These are phyloP conservation scores for Fusarium sp. DNA, from an alignment of 2,329 filamentous ascomycete genomes.

Conservation along the genomic window DNA sequence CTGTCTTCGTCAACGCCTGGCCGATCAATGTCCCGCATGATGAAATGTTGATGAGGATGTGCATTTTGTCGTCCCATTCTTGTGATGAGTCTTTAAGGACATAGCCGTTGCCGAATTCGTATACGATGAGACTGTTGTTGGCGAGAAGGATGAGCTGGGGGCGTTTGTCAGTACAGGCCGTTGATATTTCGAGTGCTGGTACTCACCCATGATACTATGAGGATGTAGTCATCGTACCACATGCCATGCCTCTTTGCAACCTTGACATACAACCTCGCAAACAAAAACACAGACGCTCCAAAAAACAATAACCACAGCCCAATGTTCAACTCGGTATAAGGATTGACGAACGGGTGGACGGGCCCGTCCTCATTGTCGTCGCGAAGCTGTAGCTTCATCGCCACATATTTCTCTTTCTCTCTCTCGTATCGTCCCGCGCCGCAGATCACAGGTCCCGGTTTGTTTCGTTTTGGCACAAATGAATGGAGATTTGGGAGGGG, in stretches of 20 bases:
- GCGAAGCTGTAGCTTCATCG: slow-evolving; percentile 44
- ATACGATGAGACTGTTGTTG: slow-evolving; percentile 61
- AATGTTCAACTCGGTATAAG: slow-evolving; percentile 51
- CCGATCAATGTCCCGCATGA: slow-evolving; percentile 56
- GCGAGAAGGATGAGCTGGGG: slow-evolving; percentile 57
- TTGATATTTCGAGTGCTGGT: not conserved
- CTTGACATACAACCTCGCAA: slow-evolving; percentile 54
- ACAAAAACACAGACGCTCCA: slow-evolving; percentile 51
- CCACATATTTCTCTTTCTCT: slow-evolving; percentile 35
- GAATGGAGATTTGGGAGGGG: not conserved
- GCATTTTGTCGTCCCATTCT: slow-evolving; percentile 66
- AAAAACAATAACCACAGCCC: slow-evolving; percentile 54
- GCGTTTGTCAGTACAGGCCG: slow-evolving; percentile 4
- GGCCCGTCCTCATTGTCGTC: slow-evolving; percentile 41
- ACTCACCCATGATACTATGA: slow-evolving; percentile 56
- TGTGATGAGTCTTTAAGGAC: slow-evolving; percentile 54
- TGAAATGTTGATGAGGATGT: slow-evolving; percentile 63
- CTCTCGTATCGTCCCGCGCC: slow-evolving; percentile 1
- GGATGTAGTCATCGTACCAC: slow-evolving; percentile 58
- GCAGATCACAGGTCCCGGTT: slow-evolving; percentile 1
- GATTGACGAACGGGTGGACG: slow-evolving; percentile 49
- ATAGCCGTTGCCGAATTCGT: slow-evolving; percentile 64
- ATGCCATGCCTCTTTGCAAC: slow-evolving; percentile 53
- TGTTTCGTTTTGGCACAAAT: slow-evolving; percentile 11
- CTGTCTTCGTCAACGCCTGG: slow-evolving; percentile 56